Percentiles rank a stretch among this genome's conserved stretches.
phyloP scores from a whole-genome alignment of 306 rosid species.

The Cicer cuneatum region DNA sequence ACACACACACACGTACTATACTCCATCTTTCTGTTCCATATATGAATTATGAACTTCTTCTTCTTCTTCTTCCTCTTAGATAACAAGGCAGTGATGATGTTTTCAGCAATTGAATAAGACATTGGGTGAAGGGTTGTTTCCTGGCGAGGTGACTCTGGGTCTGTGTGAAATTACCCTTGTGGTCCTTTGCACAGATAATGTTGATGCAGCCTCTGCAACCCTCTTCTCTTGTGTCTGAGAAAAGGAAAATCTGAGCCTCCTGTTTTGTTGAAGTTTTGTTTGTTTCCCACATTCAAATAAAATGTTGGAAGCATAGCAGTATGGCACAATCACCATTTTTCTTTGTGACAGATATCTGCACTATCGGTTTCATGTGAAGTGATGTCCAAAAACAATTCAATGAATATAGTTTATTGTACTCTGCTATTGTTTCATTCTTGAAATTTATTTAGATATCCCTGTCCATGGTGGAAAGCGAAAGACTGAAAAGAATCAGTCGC shows the following conservation, averaged over 20 bases:
- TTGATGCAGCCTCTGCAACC: slow-evolving; percentile 31
- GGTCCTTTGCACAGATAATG: slow-evolving; percentile 30
- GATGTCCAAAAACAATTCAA: neutral
- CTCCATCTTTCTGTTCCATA: neutral
- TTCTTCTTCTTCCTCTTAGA: neutral
- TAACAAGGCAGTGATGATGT: slow-evolving; percentile 43
- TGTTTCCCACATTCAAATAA: neutral
- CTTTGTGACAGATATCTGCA: neutral
- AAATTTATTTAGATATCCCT: neutral
- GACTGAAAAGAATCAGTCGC: neutral
- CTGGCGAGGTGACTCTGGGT: slow-evolving; percentile 37
- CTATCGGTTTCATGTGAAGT: neutral
- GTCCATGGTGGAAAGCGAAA: neutral
- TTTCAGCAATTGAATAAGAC: slow-evolving; percentile 36
- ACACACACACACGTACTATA: neutral
- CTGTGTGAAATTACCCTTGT: slow-evolving; percentile 6
- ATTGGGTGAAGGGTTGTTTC: slow-evolving; percentile 35
- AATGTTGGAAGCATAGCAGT: slow-evolving; percentile 1
- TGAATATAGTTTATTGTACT: neutral
- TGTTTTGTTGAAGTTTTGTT: neutral
- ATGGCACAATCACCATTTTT: neutral
- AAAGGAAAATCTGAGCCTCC: slow-evolving; percentile 15
- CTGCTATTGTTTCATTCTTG: neutral
- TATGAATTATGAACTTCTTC: neutral
- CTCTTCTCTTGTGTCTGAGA: slow-evolving; percentile 1